A percentile compares a stretch with the other conserved stretches of the same genome.
phyloP scores from a whole-genome alignment of 2,329 filamentous ascomycete species.

The Alternaria longipes region DNA sequence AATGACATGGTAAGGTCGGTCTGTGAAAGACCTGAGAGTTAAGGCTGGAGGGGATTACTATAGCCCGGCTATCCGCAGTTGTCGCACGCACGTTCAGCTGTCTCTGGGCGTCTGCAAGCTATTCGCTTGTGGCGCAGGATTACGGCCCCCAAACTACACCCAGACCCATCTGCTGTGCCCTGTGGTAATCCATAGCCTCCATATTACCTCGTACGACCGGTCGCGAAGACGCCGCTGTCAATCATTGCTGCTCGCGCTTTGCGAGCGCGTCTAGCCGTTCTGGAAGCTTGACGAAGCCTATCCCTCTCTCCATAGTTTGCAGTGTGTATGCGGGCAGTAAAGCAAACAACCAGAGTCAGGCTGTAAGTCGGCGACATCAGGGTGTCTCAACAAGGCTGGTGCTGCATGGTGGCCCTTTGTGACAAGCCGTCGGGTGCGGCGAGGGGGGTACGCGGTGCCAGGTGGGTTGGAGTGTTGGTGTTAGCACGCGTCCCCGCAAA shows the following conservation, averaged over 20 bases:
- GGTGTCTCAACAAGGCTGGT: constrained; percentile 1
- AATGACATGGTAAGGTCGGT: not conserved
- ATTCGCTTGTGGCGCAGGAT: constrained; percentile 18
- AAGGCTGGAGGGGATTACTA: constrained; percentile 8
- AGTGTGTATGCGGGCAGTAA: not conserved
- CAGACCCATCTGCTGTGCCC: constrained; percentile 8
- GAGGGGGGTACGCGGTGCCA: not conserved
- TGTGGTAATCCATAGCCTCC: not conserved
- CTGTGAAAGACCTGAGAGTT: constrained; percentile 1
- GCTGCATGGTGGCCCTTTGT: constrained; percentile 6
- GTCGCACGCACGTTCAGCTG: constrained; percentile 19
- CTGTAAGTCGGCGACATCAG: constrained; percentile 2
- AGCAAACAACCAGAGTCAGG: constrained; percentile 6
- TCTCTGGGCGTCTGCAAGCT: constrained; percentile 16
- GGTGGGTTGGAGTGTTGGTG: constrained; percentile 4
- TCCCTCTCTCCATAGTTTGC: constrained; percentile 3
- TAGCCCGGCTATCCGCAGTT: constrained; percentile 1
- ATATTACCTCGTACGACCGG: not conserved
- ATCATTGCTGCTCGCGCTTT: constrained; percentile 9
- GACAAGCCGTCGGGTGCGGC: constrained; percentile 6
- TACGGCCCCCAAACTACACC: constrained; percentile 17
- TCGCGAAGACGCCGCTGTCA: not conserved
- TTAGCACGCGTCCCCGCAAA: not conserved
- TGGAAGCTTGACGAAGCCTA: not conserved
- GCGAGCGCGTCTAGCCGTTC: constrained; percentile 3